phyloP scores from a whole-genome alignment of 2,329 filamentous ascomycete genomes.

The Diaporthe ampelina region DNA sequence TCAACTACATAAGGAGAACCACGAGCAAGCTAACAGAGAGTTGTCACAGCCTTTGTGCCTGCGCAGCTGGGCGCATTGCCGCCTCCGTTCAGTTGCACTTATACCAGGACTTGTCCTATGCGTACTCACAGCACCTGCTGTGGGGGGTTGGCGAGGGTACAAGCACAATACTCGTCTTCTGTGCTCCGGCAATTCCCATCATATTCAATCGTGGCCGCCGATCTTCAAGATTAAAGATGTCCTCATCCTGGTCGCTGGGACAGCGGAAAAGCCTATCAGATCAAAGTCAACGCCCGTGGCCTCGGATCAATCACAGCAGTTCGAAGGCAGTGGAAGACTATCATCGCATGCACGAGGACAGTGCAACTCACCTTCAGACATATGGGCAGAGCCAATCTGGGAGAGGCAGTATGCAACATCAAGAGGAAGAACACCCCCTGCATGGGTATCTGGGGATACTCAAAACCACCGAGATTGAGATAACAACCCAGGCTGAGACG shows the following conservation, averaged over 20 bases:
- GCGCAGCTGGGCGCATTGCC: background rate
- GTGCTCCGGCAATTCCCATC: background rate
- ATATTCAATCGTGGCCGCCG: background rate
- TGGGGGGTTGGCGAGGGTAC: background rate
- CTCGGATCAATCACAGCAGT: background rate
- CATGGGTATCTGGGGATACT: conserved; percentile 1
- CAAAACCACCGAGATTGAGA: conserved; percentile 5
- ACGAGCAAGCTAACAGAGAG: too few relatives aligned
- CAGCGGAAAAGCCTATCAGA: background rate
- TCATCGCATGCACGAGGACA: conserved; percentile 2
- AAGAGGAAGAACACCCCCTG: background rate
- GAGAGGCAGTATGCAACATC: background rate
- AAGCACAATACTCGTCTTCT: conserved; percentile 13
- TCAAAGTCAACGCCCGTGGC: background rate
- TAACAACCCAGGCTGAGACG: background rate
- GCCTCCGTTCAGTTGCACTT: background rate
- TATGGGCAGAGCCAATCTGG: background rate
- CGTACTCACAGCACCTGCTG: background rate
- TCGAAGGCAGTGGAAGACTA: background rate
- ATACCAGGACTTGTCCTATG: background rate
- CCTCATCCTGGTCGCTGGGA: background rate
- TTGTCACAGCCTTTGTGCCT: background rate
- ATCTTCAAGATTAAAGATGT: background rate
- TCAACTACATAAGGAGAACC: too few relatives aligned
- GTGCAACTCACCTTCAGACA: background rate